A percentile compares a stretch with the other conserved stretches of the same genome.
These are phyloP conservation scores for Candolleomyces efflorescens DNA, from an alignment of 768 basidiomycete species.

Conservation along the genomic window DNA sequence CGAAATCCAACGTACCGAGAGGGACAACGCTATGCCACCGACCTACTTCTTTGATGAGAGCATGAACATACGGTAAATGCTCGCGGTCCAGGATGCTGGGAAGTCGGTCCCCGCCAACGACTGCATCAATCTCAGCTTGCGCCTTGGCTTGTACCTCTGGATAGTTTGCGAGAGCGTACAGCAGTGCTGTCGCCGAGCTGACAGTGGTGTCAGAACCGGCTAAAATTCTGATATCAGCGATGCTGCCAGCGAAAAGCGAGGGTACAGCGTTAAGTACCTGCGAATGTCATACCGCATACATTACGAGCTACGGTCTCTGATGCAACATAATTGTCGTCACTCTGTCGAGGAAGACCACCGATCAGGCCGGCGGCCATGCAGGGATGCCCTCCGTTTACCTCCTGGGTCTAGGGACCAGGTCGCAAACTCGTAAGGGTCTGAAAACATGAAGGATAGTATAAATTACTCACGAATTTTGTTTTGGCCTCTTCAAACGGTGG, in stretches of 20 bases:
- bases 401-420: background rate
- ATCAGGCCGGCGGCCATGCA: constrained; percentile 8
- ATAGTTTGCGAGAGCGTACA: background rate
- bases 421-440: constrained; percentile 3
- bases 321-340: background rate
- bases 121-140: background rate
- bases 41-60: constrained; percentile 7
- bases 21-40: constrained; percentile 8
- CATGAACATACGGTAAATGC: background rate
- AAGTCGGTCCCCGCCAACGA: constrained; percentile 2
- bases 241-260: constrained; percentile 18
- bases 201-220: constrained; percentile 25
- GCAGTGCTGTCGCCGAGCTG: background rate
- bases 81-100: background rate
- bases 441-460: background rate
- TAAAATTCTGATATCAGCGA: constrained; percentile 1
- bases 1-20: background rate
- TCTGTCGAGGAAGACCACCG: background rate
- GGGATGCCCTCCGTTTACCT: background rate
- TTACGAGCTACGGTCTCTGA: constrained; percentile 19
- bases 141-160: constrained; percentile 4
- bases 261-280: too few relatives aligned
- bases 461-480: background rate
- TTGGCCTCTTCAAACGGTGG: background rate
- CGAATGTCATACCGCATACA: constrained; percentile 18